A percentile compares a stretch with the other conserved stretches of the same genome.
Conservation (phyloP, 164 flowering plant species). For the Cinnamomum micranthum region DNA sequence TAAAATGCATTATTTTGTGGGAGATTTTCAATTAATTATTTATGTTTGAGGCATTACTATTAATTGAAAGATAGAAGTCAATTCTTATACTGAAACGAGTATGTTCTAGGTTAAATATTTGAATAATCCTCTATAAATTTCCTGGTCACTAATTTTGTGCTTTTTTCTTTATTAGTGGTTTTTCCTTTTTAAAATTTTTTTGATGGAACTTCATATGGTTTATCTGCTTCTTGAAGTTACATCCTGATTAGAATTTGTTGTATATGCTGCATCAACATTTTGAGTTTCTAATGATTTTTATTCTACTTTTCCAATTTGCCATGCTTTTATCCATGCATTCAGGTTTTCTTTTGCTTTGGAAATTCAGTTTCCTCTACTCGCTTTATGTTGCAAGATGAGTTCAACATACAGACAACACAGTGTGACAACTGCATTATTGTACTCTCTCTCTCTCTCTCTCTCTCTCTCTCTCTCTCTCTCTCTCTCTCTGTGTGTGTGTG, state of each 20-base stretch:
- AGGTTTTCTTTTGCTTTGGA: conserved; percentile 62
- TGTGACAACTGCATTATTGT: conserved; percentile 84
- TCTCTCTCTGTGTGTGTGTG: too few species aligned
- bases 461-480: neutral
- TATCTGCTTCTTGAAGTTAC: neutral
- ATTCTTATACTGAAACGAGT: neutral
- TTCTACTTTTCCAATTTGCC: neutral
- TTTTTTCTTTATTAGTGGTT: too few species aligned
- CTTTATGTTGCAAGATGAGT: conserved; percentile 75
- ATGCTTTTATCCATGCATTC: conserved; percentile 10
- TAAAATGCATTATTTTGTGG: too few species aligned
- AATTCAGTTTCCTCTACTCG: conserved; percentile 77
- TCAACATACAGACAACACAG: conserved; percentile 68
- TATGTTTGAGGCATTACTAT: neutral
- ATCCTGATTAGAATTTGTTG: neutral
- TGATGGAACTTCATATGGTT: neutral
- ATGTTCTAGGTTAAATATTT: neutral
- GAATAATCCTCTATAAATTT: neutral
- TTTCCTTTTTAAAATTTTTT: too few species aligned
- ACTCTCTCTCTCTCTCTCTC: conserved; percentile 26
- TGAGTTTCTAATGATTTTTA: neutral
- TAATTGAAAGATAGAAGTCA: too few species aligned
- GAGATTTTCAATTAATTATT: too few species aligned
- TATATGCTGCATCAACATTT: too few species aligned
- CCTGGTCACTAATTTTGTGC: neutral